Base-by-base conservation (phyloP, 2,329 filamentous ascomycete species). In the Teratosphaeria epicoccoides region DNA sequence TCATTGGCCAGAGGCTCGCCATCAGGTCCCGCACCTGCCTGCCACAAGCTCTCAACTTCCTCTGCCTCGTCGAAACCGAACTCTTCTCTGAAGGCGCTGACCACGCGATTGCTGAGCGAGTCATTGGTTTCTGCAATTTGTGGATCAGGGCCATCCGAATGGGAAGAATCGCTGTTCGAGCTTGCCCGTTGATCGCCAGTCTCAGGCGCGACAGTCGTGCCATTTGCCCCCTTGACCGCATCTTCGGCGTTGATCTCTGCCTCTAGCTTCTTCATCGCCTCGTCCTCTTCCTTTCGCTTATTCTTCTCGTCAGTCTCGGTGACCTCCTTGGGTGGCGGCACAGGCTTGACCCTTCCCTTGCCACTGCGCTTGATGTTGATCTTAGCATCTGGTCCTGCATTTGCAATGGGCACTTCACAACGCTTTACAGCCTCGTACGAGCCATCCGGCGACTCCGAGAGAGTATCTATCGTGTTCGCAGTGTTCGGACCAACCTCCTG, bases 311-410 rank as follows among this genome's bases (percentile, higher is more conserved):
- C 48, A 52, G 28, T 37, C 22, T 44, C 28, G 14, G 37, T 48
- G 40, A 25, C 47, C 17, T 55, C 52, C 33, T 54, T 50, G 4
- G 62, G 63, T 48, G 58, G 57, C 10, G 63, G 64, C 6, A 66
- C 60, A 45, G 58, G 47, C 44, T 50, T 59, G 6, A 50, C 50
- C n/a, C 59, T 62, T 9, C 57, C 56, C 24, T 59, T 61, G 10
- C 61, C 61, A 20, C 54, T 62, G 9, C 59, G 60, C 46, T 59
- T 62, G 55, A 67, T 65, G 43, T 66, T 67, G 51, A 61, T 56
- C 52, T 63, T 65, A 6, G 63, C 63, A 52, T 67, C 62, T 11
- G 63, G 63, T 2, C 64, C 64, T n/a, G 64, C 64, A 46, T 67
- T 67, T 1, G 63, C 61, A 49, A 67, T 65, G 3, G 64, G 64